Evolutionary conservation across 768 basidiomycete species (phyloP).

Genomic region (Mycena galericulata): DNA sequence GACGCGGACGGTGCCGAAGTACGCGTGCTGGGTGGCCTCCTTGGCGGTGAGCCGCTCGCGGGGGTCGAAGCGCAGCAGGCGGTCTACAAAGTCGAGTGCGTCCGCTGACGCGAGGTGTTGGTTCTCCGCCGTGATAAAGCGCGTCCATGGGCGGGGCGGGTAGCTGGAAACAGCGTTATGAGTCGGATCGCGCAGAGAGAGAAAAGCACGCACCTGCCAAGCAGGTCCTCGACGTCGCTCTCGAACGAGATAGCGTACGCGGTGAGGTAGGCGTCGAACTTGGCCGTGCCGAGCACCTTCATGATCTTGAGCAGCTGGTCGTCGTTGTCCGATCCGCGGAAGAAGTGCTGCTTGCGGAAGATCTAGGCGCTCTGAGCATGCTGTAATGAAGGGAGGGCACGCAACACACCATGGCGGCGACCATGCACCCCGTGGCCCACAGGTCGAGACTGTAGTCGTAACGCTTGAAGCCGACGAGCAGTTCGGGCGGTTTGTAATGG

Average conservation of each 20-base stretch:
- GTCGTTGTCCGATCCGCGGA: constrained; percentile 78
- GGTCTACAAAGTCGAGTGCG: constrained; percentile 95
- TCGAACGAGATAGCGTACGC: constrained; percentile 75
- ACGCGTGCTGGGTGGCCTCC: constrained; percentile 90
- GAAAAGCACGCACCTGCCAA: constrained; percentile 58
- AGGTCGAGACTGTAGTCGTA: constrained; percentile 81
- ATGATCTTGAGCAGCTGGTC: constrained; percentile 81
- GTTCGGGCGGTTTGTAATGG: constrained; percentile 76
- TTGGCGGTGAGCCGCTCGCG: constrained; percentile 95
- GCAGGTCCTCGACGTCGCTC: constrained; percentile 67
- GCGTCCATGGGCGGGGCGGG: constrained; percentile 92
- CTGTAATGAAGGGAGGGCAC: constrained; percentile 1
- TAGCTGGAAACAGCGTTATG: constrained; percentile 73
- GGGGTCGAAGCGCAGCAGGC: constrained; percentile 95
- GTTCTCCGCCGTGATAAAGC: constrained; percentile 95
- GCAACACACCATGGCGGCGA: constrained; percentile 73
- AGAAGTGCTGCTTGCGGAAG: constrained; percentile 81
- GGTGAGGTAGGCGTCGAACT: constrained; percentile 70
- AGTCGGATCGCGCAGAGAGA: neutral
- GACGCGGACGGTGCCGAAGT: constrained; percentile 75
- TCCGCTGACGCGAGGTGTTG: constrained; percentile 96
- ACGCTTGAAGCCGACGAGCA: constrained; percentile 77
- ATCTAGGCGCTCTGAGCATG: constrained; percentile 54
- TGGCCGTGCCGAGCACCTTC: constrained; percentile 73
- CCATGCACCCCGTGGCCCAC: constrained; percentile 85